Base-by-base conservation (phyloP, 2,329 filamentous ascomycete species). In the Sarocladium brachiariae region DNA sequence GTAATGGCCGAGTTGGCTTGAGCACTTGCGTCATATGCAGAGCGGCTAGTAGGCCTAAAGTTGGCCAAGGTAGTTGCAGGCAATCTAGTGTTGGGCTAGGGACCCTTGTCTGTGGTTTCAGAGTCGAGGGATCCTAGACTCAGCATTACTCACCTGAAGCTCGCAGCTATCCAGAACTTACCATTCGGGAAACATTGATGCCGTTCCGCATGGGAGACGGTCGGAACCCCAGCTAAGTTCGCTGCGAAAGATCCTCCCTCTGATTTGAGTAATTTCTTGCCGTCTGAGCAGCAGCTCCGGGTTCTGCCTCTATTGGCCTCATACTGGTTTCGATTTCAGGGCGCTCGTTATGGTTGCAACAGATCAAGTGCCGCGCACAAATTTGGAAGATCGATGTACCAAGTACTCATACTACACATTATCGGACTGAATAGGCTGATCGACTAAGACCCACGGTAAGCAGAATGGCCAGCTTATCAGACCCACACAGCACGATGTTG, bases 1-100 rank as follows among this genome's bases (percentile, higher is more conserved):
- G 49, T 63, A 33, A 52, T 54, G 55, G 53, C 53, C 53, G 58
- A 54, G 59, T 58, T 63, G 63, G 64, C 59, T 64, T 63, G 64
- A 67, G 62, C 65, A 67, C 65, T 67, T 66, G 65, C 66, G 68
- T 68, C 59, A 63, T 59, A 65, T 66, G 64, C 65, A 66, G 62
- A 68, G 66, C 66, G 66, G 66, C 64, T 68, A 69, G 65, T 68
- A 65, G 59, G 59, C 64, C 60, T 62, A 59, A 63, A 58, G 56
- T 54, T 61, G 56, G 19, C 66, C 65, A 68, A 68, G 49, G 58
- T 38, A 52, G 51, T 30, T 53, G 57, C 56, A 31, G 43, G 4
- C 45, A 37, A 45, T 56, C 54, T 57, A 59, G 58, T 53, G 55
- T 59, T 56, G 56, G 56, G 50, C 48, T 58, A 58, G 60, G 65